Evolutionary conservation across 192 early-diverging fungal species (phyloP).

Genomic region (Allomyces javanicus): DNA sequence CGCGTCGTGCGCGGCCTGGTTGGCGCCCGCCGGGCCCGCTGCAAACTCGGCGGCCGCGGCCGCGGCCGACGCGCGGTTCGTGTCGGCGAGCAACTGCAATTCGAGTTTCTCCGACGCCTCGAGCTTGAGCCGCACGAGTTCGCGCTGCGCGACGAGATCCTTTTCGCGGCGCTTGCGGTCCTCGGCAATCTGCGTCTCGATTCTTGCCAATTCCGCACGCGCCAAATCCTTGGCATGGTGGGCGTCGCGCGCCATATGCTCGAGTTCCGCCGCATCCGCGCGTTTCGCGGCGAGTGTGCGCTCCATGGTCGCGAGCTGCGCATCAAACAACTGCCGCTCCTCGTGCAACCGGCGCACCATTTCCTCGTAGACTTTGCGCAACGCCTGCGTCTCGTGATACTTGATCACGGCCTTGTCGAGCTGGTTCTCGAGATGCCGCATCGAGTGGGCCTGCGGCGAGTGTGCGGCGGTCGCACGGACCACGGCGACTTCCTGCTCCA

Average conservation of each 20-base stretch:
- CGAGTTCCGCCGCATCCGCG: slow-evolving; percentile 32
- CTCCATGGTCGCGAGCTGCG: slow-evolving; percentile 38
- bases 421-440: slow-evolving; percentile 33
- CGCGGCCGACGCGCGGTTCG: neutral
- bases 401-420: slow-evolving; percentile 44
- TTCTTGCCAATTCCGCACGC: slow-evolving; percentile 26
- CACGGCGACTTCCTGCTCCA: slow-evolving; percentile 22
- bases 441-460: slow-evolving; percentile 33
- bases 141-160: slow-evolving; percentile 25
- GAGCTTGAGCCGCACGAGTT: slow-evolving; percentile 38
- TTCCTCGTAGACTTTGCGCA: slow-evolving; percentile 37
- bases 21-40: slow-evolving; percentile 6
- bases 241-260: slow-evolving; percentile 37
- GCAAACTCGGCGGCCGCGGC: neutral
- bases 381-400: slow-evolving; percentile 41
- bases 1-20: slow-evolving; percentile 31
- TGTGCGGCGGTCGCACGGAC: slow-evolving; percentile 23
- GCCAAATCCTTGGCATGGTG: slow-evolving; percentile 41
- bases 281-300: slow-evolving; percentile 29
- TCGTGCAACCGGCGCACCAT: slow-evolving; percentile 38
- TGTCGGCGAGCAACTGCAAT: slow-evolving; percentile 2
- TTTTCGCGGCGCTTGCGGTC: slow-evolving; percentile 37
- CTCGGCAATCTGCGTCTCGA: slow-evolving; percentile 41
- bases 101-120: slow-evolving; percentile 8
- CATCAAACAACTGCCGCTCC: slow-evolving; percentile 36